phyloP scores from a whole-genome alignment of 2,329 filamentous ascomycete genomes.

The Ophiostoma ips region DNA sequence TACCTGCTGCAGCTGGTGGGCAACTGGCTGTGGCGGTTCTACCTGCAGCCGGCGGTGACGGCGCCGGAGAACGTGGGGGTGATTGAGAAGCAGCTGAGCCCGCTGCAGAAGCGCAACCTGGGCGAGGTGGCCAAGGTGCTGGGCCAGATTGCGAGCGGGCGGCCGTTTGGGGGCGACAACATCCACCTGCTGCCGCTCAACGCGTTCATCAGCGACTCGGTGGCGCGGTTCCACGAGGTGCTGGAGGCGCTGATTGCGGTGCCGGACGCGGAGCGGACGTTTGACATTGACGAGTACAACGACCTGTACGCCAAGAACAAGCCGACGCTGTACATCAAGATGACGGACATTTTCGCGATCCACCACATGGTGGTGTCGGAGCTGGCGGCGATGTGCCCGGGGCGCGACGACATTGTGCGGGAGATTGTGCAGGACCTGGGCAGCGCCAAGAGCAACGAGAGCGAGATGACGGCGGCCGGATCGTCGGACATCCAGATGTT shows the following conservation, averaged over 20 bases:
- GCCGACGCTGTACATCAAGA: constrained; percentile 98
- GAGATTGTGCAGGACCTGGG: constrained; percentile 90
- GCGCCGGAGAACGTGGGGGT: constrained; percentile 88
- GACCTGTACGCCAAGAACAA: constrained; percentile 94
- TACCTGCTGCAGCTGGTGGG: constrained; percentile 71
- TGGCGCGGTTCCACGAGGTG: constrained; percentile 63
- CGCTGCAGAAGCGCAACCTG: constrained; percentile 85
- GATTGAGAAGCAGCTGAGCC: constrained; percentile 75
- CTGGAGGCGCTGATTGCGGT: constrained; percentile 69
- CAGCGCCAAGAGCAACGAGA: constrained; percentile 92
- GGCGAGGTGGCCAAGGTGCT: constrained; percentile 85
- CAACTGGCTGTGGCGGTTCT: constrained; percentile 89
- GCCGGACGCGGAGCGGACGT: constrained; percentile 75
- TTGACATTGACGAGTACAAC: constrained; percentile 98
- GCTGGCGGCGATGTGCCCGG: constrained; percentile 61
- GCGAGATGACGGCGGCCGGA: constrained; percentile 74
- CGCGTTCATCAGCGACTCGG: constrained; percentile 73
- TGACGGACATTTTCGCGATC: constrained; percentile 92
- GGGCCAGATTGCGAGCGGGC: constrained; percentile 74
- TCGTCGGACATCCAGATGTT: constrained; percentile 85
- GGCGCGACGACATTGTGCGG: constrained; percentile 72
- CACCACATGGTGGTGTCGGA: constrained; percentile 78
- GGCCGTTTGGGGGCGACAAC: constrained; percentile 85
- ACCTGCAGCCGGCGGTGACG: constrained; percentile 79
- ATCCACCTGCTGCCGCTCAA: constrained; percentile 93